Percentiles rank a stretch among this genome's conserved stretches.
Evolutionary conservation across 2,329 filamentous ascomycete species (phyloP).

Genomic region (Fusarium sp.): DNA sequence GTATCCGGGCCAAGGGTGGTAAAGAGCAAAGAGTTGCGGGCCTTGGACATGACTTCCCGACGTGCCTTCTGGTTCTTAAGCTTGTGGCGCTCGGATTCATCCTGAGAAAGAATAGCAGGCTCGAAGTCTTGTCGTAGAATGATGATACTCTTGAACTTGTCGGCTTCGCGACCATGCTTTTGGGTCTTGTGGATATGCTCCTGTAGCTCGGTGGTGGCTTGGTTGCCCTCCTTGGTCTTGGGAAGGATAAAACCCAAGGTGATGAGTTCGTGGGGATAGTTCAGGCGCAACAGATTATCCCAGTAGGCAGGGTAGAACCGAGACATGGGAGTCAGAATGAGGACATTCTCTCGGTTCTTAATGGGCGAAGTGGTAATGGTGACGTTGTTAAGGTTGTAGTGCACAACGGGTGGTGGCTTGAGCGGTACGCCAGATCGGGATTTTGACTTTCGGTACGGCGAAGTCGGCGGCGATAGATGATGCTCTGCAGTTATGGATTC

Average conservation of each 20-base stretch:
- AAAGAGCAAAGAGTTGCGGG: conserved; percentile 93
- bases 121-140: conserved; percentile 97
- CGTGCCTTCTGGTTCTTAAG: conserved; percentile 89
- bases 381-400: conserved; percentile 95
- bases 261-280: conserved; percentile 94
- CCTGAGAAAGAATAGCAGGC: conserved; percentile 81
- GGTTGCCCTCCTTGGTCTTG: conserved; percentile 91
- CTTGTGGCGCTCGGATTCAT: conserved; percentile 91
- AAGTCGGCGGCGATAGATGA: conserved; percentile 60
- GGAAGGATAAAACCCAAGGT: conserved; percentile 96
- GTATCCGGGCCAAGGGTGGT: conserved; percentile 92
- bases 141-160: conserved; percentile 91
- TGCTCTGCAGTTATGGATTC: conserved; percentile 61
- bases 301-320: conserved; percentile 96
- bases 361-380: conserved; percentile 83
- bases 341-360: conserved; percentile 83
- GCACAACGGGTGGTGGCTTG: conserved; percentile 83
- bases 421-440: conserved; percentile 50
- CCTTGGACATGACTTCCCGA: conserved; percentile 90
- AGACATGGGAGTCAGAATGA: conserved; percentile 93
- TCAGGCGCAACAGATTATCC: conserved; percentile 87
- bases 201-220: conserved; percentile 85
- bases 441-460: conserved; percentile 59
- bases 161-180: conserved; percentile 77
- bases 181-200: conserved; percentile 88